These are phyloP conservation scores for Rhodosporidiobolus odoratus DNA, from an alignment of 768 basidiomycete species.

Conservation along the genomic window DNA sequence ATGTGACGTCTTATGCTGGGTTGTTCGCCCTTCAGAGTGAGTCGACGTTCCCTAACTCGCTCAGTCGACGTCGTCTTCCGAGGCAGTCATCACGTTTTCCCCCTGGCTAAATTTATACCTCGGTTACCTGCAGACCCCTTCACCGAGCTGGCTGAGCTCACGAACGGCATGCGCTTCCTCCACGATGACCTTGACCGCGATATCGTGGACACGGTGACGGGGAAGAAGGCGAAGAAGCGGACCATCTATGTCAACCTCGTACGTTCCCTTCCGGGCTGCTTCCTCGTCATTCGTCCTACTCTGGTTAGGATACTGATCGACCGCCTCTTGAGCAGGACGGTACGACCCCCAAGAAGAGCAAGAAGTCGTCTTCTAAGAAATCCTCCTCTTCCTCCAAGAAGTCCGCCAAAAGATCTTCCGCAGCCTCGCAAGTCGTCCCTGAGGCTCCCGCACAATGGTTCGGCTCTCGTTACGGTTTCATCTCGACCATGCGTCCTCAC, in stretches of 20 bases:
- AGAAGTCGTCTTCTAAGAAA: not conserved
- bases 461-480: not conserved
- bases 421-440: not conserved
- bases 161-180: slow-evolving; percentile 27
- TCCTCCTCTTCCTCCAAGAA: not conserved
- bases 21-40: slow-evolving; percentile 26
- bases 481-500: not conserved
- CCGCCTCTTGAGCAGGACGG: no score
- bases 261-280: not conserved
- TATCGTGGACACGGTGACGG: slow-evolving; percentile 24
- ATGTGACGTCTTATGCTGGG: slow-evolving; percentile 34
- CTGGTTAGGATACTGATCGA: no score
- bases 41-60: not conserved
- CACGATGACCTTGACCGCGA: slow-evolving; percentile 33
- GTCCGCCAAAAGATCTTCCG: not conserved
- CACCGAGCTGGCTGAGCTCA: slow-evolving; percentile 34
- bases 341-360: not conserved
- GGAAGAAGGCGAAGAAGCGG: slow-evolving; percentile 7
- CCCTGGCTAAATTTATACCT: no score
- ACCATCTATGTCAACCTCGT: slow-evolving; percentile 16
- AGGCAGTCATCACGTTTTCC: no score
- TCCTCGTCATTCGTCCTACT: no score
- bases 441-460: not conserved
- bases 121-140: no score
- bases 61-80: no score